phyloP scores from a whole-genome alignment of 2,329 filamentous ascomycete genomes.

The Juglanconis oblonga region DNA sequence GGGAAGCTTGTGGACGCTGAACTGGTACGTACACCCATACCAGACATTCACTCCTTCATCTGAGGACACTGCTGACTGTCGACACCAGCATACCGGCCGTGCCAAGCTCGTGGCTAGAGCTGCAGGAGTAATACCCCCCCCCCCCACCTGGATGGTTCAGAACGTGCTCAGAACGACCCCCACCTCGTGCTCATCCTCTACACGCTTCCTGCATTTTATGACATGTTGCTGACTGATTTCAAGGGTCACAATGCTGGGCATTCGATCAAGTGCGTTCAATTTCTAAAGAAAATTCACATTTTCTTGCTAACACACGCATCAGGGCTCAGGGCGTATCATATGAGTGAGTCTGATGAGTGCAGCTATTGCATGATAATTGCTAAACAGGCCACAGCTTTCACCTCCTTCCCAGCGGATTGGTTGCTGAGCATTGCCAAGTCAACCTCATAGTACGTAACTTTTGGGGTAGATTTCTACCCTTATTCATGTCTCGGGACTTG shows the following conservation, averaged over 20 bases:
- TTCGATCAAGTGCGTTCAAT: slow-evolving; percentile 31
- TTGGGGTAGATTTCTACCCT: slow-evolving; percentile 52
- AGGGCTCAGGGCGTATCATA: slow-evolving; percentile 6
- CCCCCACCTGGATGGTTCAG: neutral
- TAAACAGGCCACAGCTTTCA: slow-evolving; percentile 48
- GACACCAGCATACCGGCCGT: neutral
- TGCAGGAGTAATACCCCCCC: neutral
- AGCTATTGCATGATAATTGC: neutral
- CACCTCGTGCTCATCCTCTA: neutral
- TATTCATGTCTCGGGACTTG: neutral
- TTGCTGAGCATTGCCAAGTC: slow-evolving; percentile 62
- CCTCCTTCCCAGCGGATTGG: slow-evolving; percentile 66
- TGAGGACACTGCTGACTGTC: neutral
- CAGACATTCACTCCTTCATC: neutral
- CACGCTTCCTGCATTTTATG: neutral
- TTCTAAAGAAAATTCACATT: neutral
- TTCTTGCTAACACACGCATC: slow-evolving; percentile 16
- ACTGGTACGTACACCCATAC: neutral
- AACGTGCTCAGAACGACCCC: neutral
- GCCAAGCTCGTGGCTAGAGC: neutral
- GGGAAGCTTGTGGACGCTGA: neutral
- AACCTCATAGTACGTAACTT: slow-evolving; percentile 58
- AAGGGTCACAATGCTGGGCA: slow-evolving; percentile 58
- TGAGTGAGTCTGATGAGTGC: neutral
- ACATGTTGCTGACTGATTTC: neutral